These are phyloP conservation scores for Diaporthe sp. DNA, from an alignment of 2,329 filamentous ascomycete species.

Conservation along the genomic window DNA sequence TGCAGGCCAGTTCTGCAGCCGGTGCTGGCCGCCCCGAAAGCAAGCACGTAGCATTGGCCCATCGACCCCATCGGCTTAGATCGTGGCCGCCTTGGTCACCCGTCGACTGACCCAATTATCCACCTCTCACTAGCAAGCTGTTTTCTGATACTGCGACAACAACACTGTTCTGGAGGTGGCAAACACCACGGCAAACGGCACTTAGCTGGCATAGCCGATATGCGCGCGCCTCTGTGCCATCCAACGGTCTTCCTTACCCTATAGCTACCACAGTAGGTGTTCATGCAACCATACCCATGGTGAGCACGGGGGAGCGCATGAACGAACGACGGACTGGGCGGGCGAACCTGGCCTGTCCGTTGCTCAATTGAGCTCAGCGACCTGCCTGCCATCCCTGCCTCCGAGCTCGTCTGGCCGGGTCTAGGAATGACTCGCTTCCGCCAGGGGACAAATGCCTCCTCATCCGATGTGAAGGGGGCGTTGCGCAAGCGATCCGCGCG, in stretches of 20 bases:
- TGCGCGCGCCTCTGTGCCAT: slow-evolving; percentile 4
- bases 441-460: slow-evolving; percentile 23
- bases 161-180: neutral
- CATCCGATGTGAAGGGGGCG: slow-evolving; percentile 32
- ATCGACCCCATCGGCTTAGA: neutral
- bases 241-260: neutral
- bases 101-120: neutral
- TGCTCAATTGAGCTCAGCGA: neutral
- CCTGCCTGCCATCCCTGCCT: neutral
- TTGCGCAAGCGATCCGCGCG: slow-evolving; percentile 1
- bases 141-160: neutral
- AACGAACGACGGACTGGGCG: slow-evolving; percentile 22
- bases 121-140: neutral
- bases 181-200: neutral
- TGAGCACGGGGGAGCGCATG: neutral
- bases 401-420: neutral
- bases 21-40: neutral
- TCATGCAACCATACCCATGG: neutral
- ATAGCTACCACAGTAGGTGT: neutral
- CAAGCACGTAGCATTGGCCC: slow-evolving; percentile 14
- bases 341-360: neutral
- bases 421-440: slow-evolving; percentile 12
- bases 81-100: slow-evolving; percentile 1
- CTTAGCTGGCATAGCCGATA: neutral
- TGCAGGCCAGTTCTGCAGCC: slow-evolving; percentile 13